Evolutionary conservation across 1,284 basidiomycete genomes (phyloP).

Genomic region (Phlebopus sp.): DNA sequence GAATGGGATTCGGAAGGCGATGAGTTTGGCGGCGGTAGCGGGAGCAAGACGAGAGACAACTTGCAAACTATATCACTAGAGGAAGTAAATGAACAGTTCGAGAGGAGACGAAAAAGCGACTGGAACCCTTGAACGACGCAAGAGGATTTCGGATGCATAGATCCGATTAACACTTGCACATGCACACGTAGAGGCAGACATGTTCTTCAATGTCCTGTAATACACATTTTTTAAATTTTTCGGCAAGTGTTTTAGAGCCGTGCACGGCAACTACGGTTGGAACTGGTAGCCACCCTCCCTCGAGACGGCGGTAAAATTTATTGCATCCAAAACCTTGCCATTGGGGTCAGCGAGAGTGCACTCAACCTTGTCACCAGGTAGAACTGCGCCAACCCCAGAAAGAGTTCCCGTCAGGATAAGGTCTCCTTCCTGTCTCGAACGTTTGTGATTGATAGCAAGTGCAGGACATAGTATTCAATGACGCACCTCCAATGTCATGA

Average conservation of each 20-base stretch:
- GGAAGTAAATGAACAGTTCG: conserved; percentile 24
- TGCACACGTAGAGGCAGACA: conserved; percentile 13
- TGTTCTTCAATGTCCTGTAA: conserved; percentile 12
- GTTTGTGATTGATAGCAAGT: neutral
- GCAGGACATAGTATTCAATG: neutral
- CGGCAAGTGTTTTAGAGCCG: neutral
- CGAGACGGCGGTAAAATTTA: conserved; percentile 65
- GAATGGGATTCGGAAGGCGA: conserved; percentile 33
- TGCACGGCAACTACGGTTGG: conserved; percentile 17
- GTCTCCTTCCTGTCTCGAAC: conserved; percentile 71
- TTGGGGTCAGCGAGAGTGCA: conserved; percentile 67
- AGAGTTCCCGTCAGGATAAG: conserved; percentile 89
- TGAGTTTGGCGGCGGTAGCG: conserved; percentile 24
- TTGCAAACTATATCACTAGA: conserved; percentile 30
- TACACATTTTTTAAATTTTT: conserved; percentile 13
- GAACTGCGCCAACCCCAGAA: conserved; percentile 81
- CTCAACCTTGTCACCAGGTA: conserved; percentile 75
- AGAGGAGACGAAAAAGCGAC: conserved; percentile 7
- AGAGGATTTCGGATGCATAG: neutral
- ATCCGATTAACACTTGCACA: neutral
- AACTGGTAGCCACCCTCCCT: conserved; percentile 74
- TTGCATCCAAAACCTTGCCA: conserved; percentile 58
- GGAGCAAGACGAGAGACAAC: conserved; percentile 15
- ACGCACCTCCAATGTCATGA: conserved; percentile 91
- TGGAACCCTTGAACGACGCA: conserved; percentile 21